Conservation (phyloP, 345 rosid genomes). For the Cardiospermum halicacabum region DNA sequence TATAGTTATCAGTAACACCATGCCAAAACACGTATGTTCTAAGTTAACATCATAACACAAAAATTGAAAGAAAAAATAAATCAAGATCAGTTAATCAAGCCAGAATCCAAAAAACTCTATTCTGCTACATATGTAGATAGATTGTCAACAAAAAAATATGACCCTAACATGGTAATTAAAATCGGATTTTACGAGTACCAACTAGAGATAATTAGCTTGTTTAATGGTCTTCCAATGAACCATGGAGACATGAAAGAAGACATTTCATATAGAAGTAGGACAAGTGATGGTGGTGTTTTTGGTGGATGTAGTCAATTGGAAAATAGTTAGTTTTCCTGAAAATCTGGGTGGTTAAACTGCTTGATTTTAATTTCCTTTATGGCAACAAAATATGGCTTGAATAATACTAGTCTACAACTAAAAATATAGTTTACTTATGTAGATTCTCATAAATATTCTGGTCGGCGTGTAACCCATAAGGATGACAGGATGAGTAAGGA, state of each 20-base stretch:
- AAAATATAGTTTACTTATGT: slow-evolving; percentile 14
- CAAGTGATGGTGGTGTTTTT: slow-evolving; percentile 17
- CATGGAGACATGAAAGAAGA: slow-evolving; percentile 36
- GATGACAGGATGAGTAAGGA: slow-evolving; percentile 43
- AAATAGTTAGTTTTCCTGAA: slow-evolving; percentile 32
- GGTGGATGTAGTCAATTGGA: slow-evolving; percentile 29
- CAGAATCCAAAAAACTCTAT: too few relatives aligned
- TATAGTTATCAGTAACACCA: too few relatives aligned
- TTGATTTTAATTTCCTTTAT: not conserved
- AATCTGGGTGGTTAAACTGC: slow-evolving; percentile 1
- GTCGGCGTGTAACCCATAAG: slow-evolving; percentile 37
- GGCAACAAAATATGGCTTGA: not conserved
- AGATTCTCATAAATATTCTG: slow-evolving; percentile 40
- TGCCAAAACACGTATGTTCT: too few relatives aligned
- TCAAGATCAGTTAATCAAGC: too few relatives aligned
- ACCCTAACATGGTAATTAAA: too few relatives aligned
- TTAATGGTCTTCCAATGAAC: slow-evolving; percentile 25
- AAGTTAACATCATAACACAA: too few relatives aligned
- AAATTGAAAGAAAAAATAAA: too few relatives aligned
- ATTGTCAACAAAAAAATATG: too few relatives aligned
- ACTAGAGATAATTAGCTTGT: too few relatives aligned
- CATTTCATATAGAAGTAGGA: slow-evolving; percentile 16
- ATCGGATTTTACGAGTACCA: too few relatives aligned
- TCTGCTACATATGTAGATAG: too few relatives aligned
- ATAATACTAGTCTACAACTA: not conserved